Evolutionary conservation across 177 flowering plant species (phyloP), one percentile per base, ranked within the genome.

Genomic region (Telopea speciosissima): DNA sequence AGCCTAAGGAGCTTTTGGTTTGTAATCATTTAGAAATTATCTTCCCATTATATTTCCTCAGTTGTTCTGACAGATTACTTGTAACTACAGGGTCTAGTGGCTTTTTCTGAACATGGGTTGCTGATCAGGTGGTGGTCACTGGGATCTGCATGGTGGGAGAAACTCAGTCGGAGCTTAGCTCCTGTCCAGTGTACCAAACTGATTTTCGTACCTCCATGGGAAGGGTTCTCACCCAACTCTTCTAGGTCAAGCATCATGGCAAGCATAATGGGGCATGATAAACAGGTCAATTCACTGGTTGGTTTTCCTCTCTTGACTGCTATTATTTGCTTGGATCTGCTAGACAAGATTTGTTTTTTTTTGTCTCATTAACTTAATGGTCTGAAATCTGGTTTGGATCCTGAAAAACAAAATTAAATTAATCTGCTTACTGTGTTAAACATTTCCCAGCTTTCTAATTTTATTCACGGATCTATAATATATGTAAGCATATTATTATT

Each of bases 121-220:
- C 89, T 91, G 92, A 89, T 93, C 73, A 86, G 99, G 79, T 95
- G 97, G 99, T 95, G 97, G 97, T 95, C 97, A 59, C 63, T 95
- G 73, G 99, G 94, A 84, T 86, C 94, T 73, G 92, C 79, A 24
- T 93, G 97, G 97, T 95, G 97, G 97, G 99, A 95, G 82, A 95
- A 90, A 79, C 88, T 95, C 68, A 91, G 89, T 77, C 82, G 96
- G 63, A 95, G 78, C 74, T 74, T 84, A 22, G 84, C 79, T 73
- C 97, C 97, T 74, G 89, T 90, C 8, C 97, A 93, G 49, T 95
- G 94, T 83, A 95, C 97, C 70, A 95, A 95, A 79, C 74, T 95
- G 28, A 95, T 95, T 67, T 88, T 95, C 77, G 89, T 90, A 76
- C 97, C 99, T 68, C 99, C 99, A 7, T 93, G 97, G 94, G 99